phyloP scores from a whole-genome alignment of 2,329 filamentous ascomycete species.

The Penicillium paneum region DNA sequence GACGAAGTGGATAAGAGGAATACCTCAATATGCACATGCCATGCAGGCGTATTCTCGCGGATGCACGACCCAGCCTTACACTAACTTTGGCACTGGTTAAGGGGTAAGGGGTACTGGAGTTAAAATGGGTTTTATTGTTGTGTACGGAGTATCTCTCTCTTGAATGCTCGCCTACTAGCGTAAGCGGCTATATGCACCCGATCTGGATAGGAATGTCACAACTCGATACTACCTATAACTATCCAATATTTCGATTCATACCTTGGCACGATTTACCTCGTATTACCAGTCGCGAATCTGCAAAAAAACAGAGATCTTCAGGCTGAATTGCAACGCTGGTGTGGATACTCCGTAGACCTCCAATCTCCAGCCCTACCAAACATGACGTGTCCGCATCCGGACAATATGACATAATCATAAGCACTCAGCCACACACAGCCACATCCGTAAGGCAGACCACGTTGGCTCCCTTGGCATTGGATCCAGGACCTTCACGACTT shows the following conservation, averaged over 20 bases:
- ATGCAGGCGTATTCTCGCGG: background rate
- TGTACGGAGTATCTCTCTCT: too few relatives aligned
- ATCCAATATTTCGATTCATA: background rate
- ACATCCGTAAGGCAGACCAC: conserved; percentile 6
- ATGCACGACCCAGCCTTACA: background rate
- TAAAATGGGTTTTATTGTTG: background rate
- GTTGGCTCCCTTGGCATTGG: conserved; percentile 6
- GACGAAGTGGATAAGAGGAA: conserved; percentile 6
- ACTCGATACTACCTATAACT: background rate
- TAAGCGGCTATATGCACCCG: background rate
- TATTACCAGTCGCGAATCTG: background rate
- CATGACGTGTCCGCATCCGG: conserved; percentile 22
- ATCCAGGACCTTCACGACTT: background rate
- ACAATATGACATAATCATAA: conserved; percentile 5
- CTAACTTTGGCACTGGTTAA: background rate
- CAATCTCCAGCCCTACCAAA: conserved; percentile 12
- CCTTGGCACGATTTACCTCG: background rate
- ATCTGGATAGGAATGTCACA: background rate
- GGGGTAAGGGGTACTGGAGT: background rate
- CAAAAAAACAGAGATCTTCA: background rate
- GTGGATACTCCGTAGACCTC: background rate
- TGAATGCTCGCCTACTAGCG: background rate
- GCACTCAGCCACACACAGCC: conserved; percentile 10
- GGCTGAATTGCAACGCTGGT: background rate
- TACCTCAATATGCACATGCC: conserved; percentile 6